Evolutionary conservation across 1,284 basidiomycete species (phyloP).

Genomic region (Takashimella koratensis): DNA sequence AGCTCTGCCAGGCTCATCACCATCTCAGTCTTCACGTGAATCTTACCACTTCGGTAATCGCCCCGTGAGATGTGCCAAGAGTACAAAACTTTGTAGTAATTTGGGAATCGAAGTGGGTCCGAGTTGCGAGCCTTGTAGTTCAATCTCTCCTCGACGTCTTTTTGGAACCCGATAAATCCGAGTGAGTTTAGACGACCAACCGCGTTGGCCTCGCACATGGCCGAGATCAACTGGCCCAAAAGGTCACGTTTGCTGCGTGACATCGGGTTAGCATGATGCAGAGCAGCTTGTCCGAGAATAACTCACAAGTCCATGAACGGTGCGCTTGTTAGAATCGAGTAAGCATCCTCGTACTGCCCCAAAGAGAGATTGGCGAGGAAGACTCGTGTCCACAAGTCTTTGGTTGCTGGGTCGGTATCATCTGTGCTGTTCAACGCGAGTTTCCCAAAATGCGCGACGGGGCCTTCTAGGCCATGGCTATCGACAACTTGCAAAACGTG

Average conservation of each 20-base stretch:
- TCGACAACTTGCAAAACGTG: slow-evolving; percentile 73
- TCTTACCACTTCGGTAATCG: slow-evolving; percentile 80
- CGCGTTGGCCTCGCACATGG: slow-evolving; percentile 88
- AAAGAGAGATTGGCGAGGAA: slow-evolving; percentile 71
- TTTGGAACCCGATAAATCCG: slow-evolving; percentile 79
- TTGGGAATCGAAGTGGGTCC: slow-evolving; percentile 77
- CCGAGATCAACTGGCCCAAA: slow-evolving; percentile 73
- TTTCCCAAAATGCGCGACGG: slow-evolving; percentile 70
- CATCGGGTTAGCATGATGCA: too few relatives aligned
- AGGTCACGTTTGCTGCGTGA: slow-evolving; percentile 73
- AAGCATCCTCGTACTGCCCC: slow-evolving; percentile 77
- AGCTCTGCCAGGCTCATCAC: background rate
- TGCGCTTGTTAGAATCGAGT: slow-evolving; percentile 66
- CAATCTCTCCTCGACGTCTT: slow-evolving; percentile 83
- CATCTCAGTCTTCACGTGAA: background rate
- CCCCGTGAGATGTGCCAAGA: slow-evolving; percentile 84
- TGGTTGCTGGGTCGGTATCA: slow-evolving; percentile 53
- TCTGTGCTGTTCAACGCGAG: slow-evolving; percentile 60
- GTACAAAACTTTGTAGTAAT: slow-evolving; percentile 91
- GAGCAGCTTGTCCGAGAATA: too few relatives aligned
- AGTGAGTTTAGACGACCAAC: slow-evolving; percentile 74
- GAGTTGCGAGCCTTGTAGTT: slow-evolving; percentile 93
- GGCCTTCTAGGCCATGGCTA: slow-evolving; percentile 55
- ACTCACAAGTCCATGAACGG: slow-evolving; percentile 74
- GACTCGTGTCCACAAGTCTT: slow-evolving; percentile 71